These are phyloP conservation scores for Bruguiera gymnorhiza DNA, from an alignment of 345 rosid species.

Conservation along the genomic window DNA sequence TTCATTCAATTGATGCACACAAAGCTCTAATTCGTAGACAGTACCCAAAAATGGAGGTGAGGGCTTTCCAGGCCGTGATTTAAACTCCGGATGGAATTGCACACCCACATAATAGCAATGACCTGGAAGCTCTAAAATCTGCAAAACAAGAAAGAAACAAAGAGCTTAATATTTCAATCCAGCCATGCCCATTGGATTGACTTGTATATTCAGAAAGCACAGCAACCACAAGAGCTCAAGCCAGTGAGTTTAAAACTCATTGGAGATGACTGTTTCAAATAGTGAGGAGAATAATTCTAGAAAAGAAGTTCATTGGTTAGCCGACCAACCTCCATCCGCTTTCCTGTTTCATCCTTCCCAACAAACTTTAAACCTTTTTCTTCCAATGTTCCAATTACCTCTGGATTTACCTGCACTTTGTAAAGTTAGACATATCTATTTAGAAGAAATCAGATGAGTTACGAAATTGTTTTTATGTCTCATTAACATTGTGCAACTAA, in stretches of 20 bases:
- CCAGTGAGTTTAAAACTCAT: slow-evolving; percentile 6
- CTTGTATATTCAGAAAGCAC: not conserved
- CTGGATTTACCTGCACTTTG: slow-evolving; percentile 31
- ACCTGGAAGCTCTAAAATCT: slow-evolving; percentile 33
- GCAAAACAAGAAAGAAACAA: slow-evolving; percentile 7
- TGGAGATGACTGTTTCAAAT: not conserved
- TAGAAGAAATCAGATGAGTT: no score
- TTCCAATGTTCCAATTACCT: slow-evolving; percentile 23
- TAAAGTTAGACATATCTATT: not conserved
- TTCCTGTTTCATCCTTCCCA: slow-evolving; percentile 40
- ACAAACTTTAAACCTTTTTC: slow-evolving; percentile 33
- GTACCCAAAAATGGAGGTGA: slow-evolving; percentile 33
- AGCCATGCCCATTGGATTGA: not conserved
- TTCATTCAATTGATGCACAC: not conserved
- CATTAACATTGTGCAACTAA: slow-evolving; percentile 12
- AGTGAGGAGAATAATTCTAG: not conserved
- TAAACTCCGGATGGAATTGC: slow-evolving; percentile 38
- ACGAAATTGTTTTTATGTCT: not conserved
- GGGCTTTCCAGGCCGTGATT: slow-evolving; percentile 34
- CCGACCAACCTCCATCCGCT: slow-evolving; percentile 31
- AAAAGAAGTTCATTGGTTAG: not conserved
- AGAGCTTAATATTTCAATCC: slow-evolving; percentile 2
- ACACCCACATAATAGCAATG: slow-evolving; percentile 32
- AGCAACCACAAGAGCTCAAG: not conserved
- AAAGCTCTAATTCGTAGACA: not conserved